Base-by-base conservation (phyloP, 2,329 filamentous ascomycete species). In the Curvularia spicifera region DNA sequence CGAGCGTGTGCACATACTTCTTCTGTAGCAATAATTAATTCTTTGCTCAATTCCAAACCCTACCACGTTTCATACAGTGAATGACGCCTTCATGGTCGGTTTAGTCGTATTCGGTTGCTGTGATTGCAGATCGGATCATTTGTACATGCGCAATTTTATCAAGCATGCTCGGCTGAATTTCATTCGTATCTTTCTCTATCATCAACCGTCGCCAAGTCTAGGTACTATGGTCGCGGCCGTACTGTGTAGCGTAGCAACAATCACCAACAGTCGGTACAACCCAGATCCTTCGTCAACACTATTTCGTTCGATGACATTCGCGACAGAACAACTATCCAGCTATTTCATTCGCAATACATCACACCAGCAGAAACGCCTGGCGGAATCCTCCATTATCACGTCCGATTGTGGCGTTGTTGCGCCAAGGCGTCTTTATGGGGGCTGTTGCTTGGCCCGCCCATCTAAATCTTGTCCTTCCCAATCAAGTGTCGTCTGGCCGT, bases 351-450 rank as follows among this genome's bases (percentile, higher is more conserved):
- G 15, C 40, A 26, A 31, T n/a, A 44, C 9, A 28, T 31, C 18
- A 43, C 29, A 51, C 43, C 60, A 46, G 60, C 49, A 44, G 33
- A 33, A 42, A 6, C 22, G 24, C 18, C 40, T 56, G 24, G 43
- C 44, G 18, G 24, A 4, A 15, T 6, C 35, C 42, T 46, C 28
- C 24, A 49, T 42, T 42, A 57, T 49, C 46, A 43, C 50, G 42
- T 40, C 48, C 54, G 51, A 63, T 59, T 65, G 57, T 67, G 64
- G 64, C 61, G 64, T 33, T 44, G n/a, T 10, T 9, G 6, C 44
- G 64, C 64, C 60, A 65, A 64, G 58, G 12, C 24, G 59, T 53
- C 66, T 59, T 66, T 66, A 63, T 64, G 69, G 69, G 22, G 61
- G 26, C 28, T 5, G 31, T 28, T 31, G 43, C 45, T 52, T 53